Evolutionary conservation across 2,329 filamentous ascomycete species (phyloP).

Genomic region (Monosporascus sp.): DNA sequence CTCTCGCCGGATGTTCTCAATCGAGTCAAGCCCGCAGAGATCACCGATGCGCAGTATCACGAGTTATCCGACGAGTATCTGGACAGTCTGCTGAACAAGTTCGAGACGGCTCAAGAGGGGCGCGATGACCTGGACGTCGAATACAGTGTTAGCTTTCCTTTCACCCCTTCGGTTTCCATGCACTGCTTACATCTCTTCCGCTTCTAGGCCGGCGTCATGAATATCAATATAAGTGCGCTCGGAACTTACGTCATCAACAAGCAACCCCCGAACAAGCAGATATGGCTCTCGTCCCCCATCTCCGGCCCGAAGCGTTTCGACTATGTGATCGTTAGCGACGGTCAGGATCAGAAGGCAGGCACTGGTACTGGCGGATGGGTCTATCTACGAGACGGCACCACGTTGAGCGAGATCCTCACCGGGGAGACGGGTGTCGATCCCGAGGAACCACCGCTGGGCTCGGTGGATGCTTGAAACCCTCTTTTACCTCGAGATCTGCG

Average conservation of each 20-base stretch:
- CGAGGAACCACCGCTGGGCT: not conserved
- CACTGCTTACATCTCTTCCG: not conserved
- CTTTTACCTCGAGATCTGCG: not conserved
- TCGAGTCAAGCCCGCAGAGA: slow-evolving; percentile 46
- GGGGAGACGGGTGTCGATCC: slow-evolving; percentile 67
- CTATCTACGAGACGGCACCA: slow-evolving; percentile 77
- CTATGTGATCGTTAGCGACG: slow-evolving; percentile 71
- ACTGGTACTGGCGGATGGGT: slow-evolving; percentile 74
- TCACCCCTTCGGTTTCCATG: slow-evolving; percentile 11
- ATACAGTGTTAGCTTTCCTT: slow-evolving; percentile 60
- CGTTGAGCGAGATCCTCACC: slow-evolving; percentile 65
- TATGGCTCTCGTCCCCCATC: slow-evolving; percentile 90
- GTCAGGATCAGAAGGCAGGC: slow-evolving; percentile 74
- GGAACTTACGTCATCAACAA: slow-evolving; percentile 97
- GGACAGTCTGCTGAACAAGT: slow-evolving; percentile 45
- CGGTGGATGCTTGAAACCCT: not conserved
- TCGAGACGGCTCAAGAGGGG: slow-evolving; percentile 72
- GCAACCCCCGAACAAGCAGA: slow-evolving; percentile 94
- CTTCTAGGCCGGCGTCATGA: slow-evolving; percentile 75
- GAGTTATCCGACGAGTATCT: slow-evolving; percentile 72
- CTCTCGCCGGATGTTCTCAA: slow-evolving; percentile 32
- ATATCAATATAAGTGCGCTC: slow-evolving; percentile 60
- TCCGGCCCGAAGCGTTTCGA: slow-evolving; percentile 93
- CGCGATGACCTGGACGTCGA: slow-evolving; percentile 79
- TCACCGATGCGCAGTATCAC: slow-evolving; percentile 70